A percentile compares a stretch with the other conserved stretches of the same genome.
Conservation (phyloP, 73 alveolate genomes). For the Paramecium sonneborni region DNA sequence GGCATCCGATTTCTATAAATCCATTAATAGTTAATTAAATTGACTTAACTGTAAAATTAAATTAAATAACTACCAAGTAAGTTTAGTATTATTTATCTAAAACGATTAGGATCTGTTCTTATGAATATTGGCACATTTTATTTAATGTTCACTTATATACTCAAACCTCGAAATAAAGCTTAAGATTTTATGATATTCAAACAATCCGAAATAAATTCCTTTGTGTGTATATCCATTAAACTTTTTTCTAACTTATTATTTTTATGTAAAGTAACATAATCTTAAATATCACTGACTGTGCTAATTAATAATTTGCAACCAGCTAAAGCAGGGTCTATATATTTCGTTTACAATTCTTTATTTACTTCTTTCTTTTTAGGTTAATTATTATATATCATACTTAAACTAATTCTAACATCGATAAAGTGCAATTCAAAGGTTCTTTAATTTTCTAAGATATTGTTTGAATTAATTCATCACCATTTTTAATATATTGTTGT, state of each 20-base stretch:
- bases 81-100: slow-evolving; percentile 7
- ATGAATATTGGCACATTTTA: not conserved
- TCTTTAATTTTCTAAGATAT: slow-evolving; percentile 2
- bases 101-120: slow-evolving; percentile 30
- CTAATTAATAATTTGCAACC: slow-evolving; percentile 38
- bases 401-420: slow-evolving; percentile 30
- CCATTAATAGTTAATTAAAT: slow-evolving; percentile 28
- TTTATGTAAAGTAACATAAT: slow-evolving; percentile 14
- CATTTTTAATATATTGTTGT: not conserved
- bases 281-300: not conserved
- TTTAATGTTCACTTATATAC: not conserved
- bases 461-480: not conserved
- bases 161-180: slow-evolving; percentile 29
- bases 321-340: slow-evolving; percentile 9
- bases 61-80: not conserved
- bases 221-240: slow-evolving; percentile 1
- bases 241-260: not conserved
- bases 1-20: not conserved
- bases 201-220: slow-evolving; percentile 3
- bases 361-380: not conserved
- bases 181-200: not conserved
- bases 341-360: not conserved
- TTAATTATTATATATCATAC: not conserved
- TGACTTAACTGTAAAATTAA: not conserved
- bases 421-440: slow-evolving; percentile 30